phyloP scores from a whole-genome alignment of 2,329 filamentous ascomycete genomes.

The Drechslerella dactyloides region DNA sequence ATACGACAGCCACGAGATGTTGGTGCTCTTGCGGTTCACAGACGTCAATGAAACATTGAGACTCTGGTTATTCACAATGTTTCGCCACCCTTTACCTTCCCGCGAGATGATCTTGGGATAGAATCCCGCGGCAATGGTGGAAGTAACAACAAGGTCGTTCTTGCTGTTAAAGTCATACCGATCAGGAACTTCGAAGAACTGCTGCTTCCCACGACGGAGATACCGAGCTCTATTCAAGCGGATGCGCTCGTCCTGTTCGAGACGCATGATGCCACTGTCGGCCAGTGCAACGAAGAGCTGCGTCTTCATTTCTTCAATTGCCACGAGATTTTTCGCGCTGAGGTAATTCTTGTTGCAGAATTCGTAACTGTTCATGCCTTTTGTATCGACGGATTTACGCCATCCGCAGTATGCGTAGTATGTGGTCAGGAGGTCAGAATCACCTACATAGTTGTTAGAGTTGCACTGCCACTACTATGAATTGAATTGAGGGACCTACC shows the following conservation, averaged over 20 bases:
- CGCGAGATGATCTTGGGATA: conserved; percentile 89
- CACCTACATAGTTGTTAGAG: conserved; percentile 61
- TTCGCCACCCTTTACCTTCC: conserved; percentile 86
- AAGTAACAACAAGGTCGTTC: conserved; percentile 78
- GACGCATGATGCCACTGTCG: conserved; percentile 80
- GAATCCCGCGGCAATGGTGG: conserved; percentile 90
- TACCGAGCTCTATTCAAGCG: conserved; percentile 67
- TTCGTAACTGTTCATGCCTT: conserved; percentile 75
- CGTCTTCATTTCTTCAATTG: conserved; percentile 94
- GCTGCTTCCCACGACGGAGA: conserved; percentile 61
- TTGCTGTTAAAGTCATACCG: conserved; percentile 76
- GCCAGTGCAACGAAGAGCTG: conserved; percentile 84
- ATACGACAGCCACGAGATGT: conserved; percentile 82
- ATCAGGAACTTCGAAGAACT: conserved; percentile 78
- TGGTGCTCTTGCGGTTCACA: conserved; percentile 75
- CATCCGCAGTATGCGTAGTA: conserved; percentile 93
- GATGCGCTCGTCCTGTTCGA: conserved; percentile 75
- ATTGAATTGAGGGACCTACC: conserved; percentile 58
- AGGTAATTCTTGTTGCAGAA: conserved; percentile 97
- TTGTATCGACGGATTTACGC: conserved; percentile 78
- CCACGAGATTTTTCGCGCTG: conserved; percentile 82
- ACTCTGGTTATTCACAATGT: conserved; percentile 88
- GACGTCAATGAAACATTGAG: conserved; percentile 87
- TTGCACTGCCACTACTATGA: neutral
- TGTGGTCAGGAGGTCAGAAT: conserved; percentile 88